Evolutionary conservation across 2,329 filamentous ascomycete species (phyloP), one percentile per base, ranked within the genome.

Genomic region (Penicillium sp.): DNA sequence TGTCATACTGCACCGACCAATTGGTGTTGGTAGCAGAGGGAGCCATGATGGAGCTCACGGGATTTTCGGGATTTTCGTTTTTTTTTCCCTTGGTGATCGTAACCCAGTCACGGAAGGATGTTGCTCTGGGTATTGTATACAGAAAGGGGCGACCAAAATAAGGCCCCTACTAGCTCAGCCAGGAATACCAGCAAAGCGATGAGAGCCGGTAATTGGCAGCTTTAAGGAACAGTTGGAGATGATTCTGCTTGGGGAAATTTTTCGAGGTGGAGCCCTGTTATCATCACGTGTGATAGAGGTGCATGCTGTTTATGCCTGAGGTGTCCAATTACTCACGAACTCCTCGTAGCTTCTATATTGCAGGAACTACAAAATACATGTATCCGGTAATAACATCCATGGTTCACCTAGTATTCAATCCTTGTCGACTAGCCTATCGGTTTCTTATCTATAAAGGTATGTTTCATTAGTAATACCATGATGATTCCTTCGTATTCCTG

Each of bases 1-100:
- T 96, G 73, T 97, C 85, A 78, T 90, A 98, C 67, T 92, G 84
- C 74, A 90, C 87, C 64, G 91, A 86, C 93, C 93, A 97, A 72
- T 85, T 80, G 53, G 87, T 90, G 59, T 81, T 80, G 58, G 88
- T 90, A 63, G 81, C 75, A 63, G 80, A 75, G 57, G 80, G 81
- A 50, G 73, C 74, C 85, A 87, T 88, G 64, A 65, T 68, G 66
- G 52, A 55, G 56, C 58, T 59, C 58, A 53, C 55, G 55, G 56
- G 13, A 11, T 24, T 19, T 22, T 41, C 39, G 19, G 39, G 11
- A 21, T 41, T 41, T 41, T 41, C 31, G 21, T 26, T 52, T 50
- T 39, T 41, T 39, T 41, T 33, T 27, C 11, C 35, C 16, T 44
- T 8, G 2, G 7, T 21, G n/a, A 4, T 41, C 22, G 39, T 41